Base-by-base conservation (phyloP, 2,329 filamentous ascomycete genomes). In the Fusarium tricinctum region DNA sequence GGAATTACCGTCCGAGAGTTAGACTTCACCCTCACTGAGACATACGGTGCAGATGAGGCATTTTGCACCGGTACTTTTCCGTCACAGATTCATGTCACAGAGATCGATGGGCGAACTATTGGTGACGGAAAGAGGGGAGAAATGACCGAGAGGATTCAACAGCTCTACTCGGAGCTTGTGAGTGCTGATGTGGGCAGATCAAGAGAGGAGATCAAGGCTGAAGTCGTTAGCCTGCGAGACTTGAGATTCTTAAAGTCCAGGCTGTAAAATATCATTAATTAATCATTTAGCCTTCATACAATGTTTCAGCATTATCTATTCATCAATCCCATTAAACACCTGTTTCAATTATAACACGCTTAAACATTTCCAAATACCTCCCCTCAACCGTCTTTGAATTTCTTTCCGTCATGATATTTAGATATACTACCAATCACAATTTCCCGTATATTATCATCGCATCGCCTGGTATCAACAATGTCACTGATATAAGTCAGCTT, bases 191-290 rank as follows among this genome's bases (percentile, higher is more conserved):
- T 63, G 6, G 30, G 2, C 4, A 48, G 59, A 9, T 15, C n/a
- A 0, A 28, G 59, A 0, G 49, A 57, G 1, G 49, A 56, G 2
- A 63, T 63, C 0, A 28, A 19, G 2, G 20, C 30, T 0, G 58
- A 63, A 0, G 48, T 63, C 10, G n/a, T 38, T 3, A 44, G 13
- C 1, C 23, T 38, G 8, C 26, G 58, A 30, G 38, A 63, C 5
- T 15, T 63, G 15, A 23, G 10, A 1, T 63, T 53, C 30, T 23
- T 63, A 15, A 26, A 45, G 45, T 63, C 59, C 0, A 63, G 48
- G 17, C n/a, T 63, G 2, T 63, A 42, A 12, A 32, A 3, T 33
- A 3, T 15, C 2, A 15, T 8, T 15, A 15, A 14, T 33, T 33
- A 15, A 7, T 33, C 12, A 32, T 14, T 3, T 14, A 23, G 23